phyloP scores from a whole-genome alignment of 108 stramenopile species.

The Nitzschia sp. region DNA sequence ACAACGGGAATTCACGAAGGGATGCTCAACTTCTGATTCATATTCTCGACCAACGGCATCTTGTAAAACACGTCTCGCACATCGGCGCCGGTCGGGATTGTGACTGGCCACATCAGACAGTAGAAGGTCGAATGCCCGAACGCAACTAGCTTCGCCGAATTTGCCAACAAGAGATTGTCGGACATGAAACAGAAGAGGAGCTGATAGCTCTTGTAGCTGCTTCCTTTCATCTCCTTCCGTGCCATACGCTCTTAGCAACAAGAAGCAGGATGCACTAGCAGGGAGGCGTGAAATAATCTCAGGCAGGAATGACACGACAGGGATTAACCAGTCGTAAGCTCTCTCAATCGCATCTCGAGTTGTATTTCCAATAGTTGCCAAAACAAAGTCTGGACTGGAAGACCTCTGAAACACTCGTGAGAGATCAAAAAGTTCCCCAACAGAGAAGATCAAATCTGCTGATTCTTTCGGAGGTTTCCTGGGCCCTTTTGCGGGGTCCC shows the following conservation, averaged over 20 bases:
- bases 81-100: constrained; percentile 59
- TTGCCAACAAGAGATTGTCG: constrained; percentile 56
- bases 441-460: constrained; percentile 63
- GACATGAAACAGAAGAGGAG: constrained; percentile 66
- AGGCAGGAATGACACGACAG: constrained; percentile 65
- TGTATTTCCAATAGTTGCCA: constrained; percentile 62
- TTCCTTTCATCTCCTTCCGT: constrained; percentile 55
- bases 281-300: constrained; percentile 62
- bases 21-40: not conserved
- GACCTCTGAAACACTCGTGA: constrained; percentile 52
- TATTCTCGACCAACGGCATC: constrained; percentile 47
- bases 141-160: constrained; percentile 54
- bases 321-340: constrained; percentile 84
- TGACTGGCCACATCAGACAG: constrained; percentile 63
- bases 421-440: constrained; percentile 57
- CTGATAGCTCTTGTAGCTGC: constrained; percentile 57
- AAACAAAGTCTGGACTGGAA: constrained; percentile 58
- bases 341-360: constrained; percentile 70
- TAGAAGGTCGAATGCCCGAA: constrained; percentile 59
- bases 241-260: constrained; percentile 70
- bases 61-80: constrained; percentile 66
- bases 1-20: constrained; percentile 23
- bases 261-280: constrained; percentile 70
- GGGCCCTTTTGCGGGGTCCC: constrained; percentile 55
- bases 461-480: constrained; percentile 78